Evolutionary conservation across 2,329 filamentous ascomycete species (phyloP).

Genomic region (Cryoendolithus antarcticus): DNA sequence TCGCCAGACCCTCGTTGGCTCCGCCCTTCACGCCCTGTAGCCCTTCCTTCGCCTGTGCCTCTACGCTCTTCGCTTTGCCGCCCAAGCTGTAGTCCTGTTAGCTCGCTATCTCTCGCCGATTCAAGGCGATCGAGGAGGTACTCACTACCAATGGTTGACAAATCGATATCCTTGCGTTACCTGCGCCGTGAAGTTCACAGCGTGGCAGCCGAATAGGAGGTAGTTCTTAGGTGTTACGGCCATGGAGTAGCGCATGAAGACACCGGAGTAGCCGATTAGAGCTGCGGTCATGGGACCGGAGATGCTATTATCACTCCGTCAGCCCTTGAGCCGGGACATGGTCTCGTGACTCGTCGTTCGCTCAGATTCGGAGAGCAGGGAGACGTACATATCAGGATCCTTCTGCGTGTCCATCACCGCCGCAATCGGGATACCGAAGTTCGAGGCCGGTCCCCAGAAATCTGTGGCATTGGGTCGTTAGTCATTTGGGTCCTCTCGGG

Average conservation of each 20-base stretch:
- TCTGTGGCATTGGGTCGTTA: slow-evolving; percentile 33
- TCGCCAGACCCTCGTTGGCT: too few species aligned
- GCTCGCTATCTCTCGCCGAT: too few species aligned
- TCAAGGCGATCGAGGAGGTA: too few species aligned
- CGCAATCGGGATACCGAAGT: slow-evolving; percentile 42
- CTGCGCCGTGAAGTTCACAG: slow-evolving; percentile 52
- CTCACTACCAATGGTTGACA: slow-evolving; percentile 44
- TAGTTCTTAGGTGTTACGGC: slow-evolving; percentile 53
- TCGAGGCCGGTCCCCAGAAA: slow-evolving; percentile 41
- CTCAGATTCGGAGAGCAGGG: too few species aligned
- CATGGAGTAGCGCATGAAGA: slow-evolving; percentile 56
- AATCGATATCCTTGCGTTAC: slow-evolving; percentile 50
- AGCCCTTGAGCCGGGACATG: too few species aligned
- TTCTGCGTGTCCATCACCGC: slow-evolving; percentile 43
- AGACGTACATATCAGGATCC: slow-evolving; percentile 40
- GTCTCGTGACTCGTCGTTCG: too few species aligned
- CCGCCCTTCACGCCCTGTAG: slow-evolving; percentile 13
- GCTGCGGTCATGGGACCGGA: slow-evolving; percentile 53
- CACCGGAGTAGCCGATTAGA: slow-evolving; percentile 47
- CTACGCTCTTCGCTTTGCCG: slow-evolving; percentile 29
- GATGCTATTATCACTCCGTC: slow-evolving; percentile 35
- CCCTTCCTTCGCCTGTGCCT: slow-evolving; percentile 27
- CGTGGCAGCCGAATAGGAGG: slow-evolving; percentile 56
- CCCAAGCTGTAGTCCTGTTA: slow-evolving; percentile 20
- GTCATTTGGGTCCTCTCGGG: too few species aligned